phyloP scores from a whole-genome alignment of 169 alveolate genomes.

The Condylostoma magnum region DNA sequence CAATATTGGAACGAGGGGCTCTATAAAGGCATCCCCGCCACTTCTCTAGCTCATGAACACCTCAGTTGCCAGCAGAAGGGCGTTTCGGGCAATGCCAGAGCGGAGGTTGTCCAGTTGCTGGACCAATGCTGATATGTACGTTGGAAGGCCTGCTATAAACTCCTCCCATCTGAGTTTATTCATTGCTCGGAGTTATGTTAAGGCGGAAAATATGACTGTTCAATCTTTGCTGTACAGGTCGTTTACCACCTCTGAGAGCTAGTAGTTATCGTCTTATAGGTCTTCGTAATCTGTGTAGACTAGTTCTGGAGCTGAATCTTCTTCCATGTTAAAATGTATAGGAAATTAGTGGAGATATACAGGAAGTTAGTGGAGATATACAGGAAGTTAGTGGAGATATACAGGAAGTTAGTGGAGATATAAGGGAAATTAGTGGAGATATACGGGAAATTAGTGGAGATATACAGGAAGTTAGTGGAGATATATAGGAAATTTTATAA shows the following conservation, averaged over 20 bases:
- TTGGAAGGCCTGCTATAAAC: neutral
- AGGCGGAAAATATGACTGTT: neutral
- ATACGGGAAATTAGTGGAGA: too few relatives aligned
- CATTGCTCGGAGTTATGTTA: neutral
- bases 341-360: too few relatives aligned
- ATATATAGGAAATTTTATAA: too few relatives aligned
- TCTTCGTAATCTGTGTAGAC: neutral
- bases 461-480: too few relatives aligned
- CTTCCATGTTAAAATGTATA: too few relatives aligned
- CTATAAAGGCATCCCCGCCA: neutral
- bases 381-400: too few relatives aligned
- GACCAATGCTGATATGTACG: neutral
- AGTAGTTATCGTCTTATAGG: neutral
- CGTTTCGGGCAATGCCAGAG: neutral
- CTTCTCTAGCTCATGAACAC: neutral
- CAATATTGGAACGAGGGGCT: neutral
- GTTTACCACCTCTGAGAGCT: neutral
- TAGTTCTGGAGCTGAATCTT: too few relatives aligned
- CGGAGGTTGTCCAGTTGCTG: neutral
- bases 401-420: too few relatives aligned
- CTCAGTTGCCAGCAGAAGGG: neutral
- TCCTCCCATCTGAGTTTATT: conserved; percentile 13
- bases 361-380: too few relatives aligned
- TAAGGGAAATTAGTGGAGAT: too few relatives aligned
- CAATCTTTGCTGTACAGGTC: neutral